Base-by-base conservation (phyloP, 768 basidiomycete genomes). In the Boletus coccyginus region DNA sequence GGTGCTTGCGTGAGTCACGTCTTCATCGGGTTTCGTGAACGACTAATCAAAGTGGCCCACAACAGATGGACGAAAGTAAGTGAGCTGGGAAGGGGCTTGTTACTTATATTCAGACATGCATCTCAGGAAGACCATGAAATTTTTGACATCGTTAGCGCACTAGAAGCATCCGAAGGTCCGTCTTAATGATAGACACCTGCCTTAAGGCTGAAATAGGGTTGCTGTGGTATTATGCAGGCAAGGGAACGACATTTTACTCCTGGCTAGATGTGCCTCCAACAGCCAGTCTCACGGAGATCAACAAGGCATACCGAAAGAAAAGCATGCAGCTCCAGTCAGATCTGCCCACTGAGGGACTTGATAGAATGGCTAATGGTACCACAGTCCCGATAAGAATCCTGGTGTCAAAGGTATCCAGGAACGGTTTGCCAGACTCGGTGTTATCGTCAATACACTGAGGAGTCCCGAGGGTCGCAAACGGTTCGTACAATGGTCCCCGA, bases 371-470 rank as follows among this genome's bases (percentile, higher is more conserved):
- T 63, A 24, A 56, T 41, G 29, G 31, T 50, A 29, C 36, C 35
- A 12, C 59, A 96, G 95, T 71, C 95, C 96, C 5, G 96, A 98
- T 73, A 99, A 98, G 79, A 98, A 97, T 72, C 92, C 88, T 1
- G 82, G 85, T 55, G 82, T 89, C 46, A 90, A 88, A 70, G 83
- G 82, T 46, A 81, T 88, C 38, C 90, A 94, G 47, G 93, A 96
- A 60, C 84, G 92, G 17, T 99, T 96, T 72, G 86, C 96, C n/a
- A 81, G 94, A 27, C 79, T 98, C 13, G 93, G 95, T 53, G 86
- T 95, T 14, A 84, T 99, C 43, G 77, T 85, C 10, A 81, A 84
- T 40, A 96, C 98, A 64, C 72, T 99, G 65, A 78, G 92, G 61
- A 87, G 86, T 64, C 63, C 78, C 32, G 92, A 90, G 63, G 81